A percentile compares a stretch with the other conserved stretches of the same genome.
phyloP scores from a whole-genome alignment of 805 yeast genomes.

The Hanseniaspora guilliermondii region DNA sequence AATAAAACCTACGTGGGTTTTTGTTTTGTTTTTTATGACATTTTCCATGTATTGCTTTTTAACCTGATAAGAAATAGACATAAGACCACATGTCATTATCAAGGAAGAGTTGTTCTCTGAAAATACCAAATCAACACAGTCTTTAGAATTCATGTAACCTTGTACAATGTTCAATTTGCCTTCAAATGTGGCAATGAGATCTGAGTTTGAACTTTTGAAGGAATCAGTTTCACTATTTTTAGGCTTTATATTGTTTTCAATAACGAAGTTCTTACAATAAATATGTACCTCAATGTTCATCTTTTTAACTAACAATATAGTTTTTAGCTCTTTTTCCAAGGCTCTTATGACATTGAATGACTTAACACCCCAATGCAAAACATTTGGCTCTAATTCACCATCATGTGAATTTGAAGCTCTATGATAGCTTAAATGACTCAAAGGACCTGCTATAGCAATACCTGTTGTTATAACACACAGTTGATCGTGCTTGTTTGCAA shows the following conservation, averaged over 20 bases:
- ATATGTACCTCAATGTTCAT: not conserved
- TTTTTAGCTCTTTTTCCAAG: not conserved
- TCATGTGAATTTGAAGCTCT: not conserved
- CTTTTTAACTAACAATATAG: not conserved
- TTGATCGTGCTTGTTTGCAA: not conserved
- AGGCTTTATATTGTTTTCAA: not conserved
- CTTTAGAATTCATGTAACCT: not conserved
- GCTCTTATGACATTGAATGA: slow-evolving; percentile 7
- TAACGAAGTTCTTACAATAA: not conserved
- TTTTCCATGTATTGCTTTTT: slow-evolving; percentile 33
- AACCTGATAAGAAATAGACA: slow-evolving; percentile 41
- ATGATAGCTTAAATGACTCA: slow-evolving; percentile 2
- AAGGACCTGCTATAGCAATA: slow-evolving; percentile 13
- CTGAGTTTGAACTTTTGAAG: not conserved
- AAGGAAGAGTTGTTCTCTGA: slow-evolving; percentile 23
- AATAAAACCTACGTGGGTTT: slow-evolving; percentile 39
- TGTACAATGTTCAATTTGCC: not conserved
- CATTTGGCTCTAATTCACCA: not conserved
- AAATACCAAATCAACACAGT: not conserved
- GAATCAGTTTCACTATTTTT: not conserved
- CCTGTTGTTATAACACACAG: slow-evolving; percentile 1
- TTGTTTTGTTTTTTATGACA: slow-evolving; percentile 18
- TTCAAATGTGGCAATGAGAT: not conserved
- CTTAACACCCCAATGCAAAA: slow-evolving; percentile 12
- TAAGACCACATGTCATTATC: slow-evolving; percentile 47